Evolutionary conservation across 176 grass and related monocot genomes (phyloP).

Genomic region (Rhynchospora tenuis): DNA sequence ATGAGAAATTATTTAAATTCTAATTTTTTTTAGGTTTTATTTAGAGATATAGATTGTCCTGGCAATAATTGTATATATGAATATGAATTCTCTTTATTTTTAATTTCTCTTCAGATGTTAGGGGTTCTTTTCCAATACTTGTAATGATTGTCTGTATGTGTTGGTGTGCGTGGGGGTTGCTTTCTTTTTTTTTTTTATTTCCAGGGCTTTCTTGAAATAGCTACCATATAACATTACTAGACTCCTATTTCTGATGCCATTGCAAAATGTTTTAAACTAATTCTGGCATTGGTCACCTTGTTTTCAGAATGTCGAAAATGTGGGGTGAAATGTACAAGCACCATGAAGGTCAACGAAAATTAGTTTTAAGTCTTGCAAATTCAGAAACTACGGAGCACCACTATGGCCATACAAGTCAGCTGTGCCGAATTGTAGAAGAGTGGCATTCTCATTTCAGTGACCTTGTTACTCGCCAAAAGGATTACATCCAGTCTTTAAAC

Average conservation of each 20-base stretch:
- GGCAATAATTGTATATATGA: neutral
- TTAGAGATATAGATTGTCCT: neutral
- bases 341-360: constrained; percentile 60
- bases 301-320: constrained; percentile 87
- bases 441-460: constrained; percentile 69
- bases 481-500: constrained; percentile 67
- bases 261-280: too few species aligned
- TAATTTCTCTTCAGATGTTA: neutral
- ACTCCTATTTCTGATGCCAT: too few species aligned
- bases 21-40: neutral
- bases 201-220: neutral
- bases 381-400: constrained; percentile 73
- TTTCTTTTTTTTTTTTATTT: neutral
- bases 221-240: neutral
- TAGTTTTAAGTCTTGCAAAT: constrained; percentile 52
- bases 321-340: constrained; percentile 77
- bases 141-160: too few species aligned
- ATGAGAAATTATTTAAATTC: too few species aligned
- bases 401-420: constrained; percentile 69
- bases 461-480: constrained; percentile 66
- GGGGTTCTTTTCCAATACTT: neutral
- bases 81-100: neutral
- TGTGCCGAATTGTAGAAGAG: constrained; percentile 56
- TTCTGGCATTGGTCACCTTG: constrained; percentile 24
- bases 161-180: neutral